Percentiles rank a stretch among this genome's conserved stretches.
Conservation (phyloP, 2,329 filamentous ascomycete genomes). For the Mariannaea elegans region DNA sequence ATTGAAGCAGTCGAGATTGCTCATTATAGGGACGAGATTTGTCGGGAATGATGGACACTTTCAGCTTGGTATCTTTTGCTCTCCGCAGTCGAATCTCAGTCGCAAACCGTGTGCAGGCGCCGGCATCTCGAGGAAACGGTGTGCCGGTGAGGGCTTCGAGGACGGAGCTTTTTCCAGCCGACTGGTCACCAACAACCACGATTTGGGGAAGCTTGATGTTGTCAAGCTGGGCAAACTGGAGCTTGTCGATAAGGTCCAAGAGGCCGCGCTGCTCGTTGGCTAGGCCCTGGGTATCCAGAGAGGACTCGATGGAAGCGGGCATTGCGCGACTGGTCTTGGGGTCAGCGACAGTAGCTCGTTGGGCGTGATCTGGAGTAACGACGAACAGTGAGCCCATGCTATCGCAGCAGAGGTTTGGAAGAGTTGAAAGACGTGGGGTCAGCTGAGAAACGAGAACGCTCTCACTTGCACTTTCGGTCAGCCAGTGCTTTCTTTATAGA, state of each 20-base stretch:
- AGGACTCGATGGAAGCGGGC: conserved; percentile 56
- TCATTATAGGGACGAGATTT: conserved; percentile 56
- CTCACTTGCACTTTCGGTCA: not conserved
- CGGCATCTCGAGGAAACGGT: conserved; percentile 67
- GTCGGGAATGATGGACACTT: conserved; percentile 65
- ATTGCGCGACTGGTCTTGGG: conserved; percentile 42
- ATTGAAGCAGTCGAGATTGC: conserved; percentile 57
- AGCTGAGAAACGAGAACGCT: not conserved
- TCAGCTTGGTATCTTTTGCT: conserved; percentile 54
- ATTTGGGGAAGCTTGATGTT: conserved; percentile 67
- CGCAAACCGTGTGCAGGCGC: conserved; percentile 69
- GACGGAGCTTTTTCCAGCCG: conserved; percentile 70
- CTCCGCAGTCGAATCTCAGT: conserved; percentile 67
- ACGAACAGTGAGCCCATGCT: conserved; percentile 42
- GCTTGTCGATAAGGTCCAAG: conserved; percentile 64
- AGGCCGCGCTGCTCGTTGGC: conserved; percentile 64
- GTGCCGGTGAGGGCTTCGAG: conserved; percentile 71
- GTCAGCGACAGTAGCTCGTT: conserved; percentile 35
- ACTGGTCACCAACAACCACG: conserved; percentile 72
- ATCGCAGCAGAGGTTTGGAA: conserved; percentile 13
- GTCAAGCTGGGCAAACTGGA: conserved; percentile 62
- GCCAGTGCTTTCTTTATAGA: conserved; percentile 4
- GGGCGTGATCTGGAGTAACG: conserved; percentile 31
- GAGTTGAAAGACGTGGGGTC: not conserved
- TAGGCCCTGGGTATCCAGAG: conserved; percentile 58